These are phyloP conservation scores for Suhomyces bokatorum DNA, from an alignment of 1,139 yeast genomes.

Conservation along the genomic window DNA sequence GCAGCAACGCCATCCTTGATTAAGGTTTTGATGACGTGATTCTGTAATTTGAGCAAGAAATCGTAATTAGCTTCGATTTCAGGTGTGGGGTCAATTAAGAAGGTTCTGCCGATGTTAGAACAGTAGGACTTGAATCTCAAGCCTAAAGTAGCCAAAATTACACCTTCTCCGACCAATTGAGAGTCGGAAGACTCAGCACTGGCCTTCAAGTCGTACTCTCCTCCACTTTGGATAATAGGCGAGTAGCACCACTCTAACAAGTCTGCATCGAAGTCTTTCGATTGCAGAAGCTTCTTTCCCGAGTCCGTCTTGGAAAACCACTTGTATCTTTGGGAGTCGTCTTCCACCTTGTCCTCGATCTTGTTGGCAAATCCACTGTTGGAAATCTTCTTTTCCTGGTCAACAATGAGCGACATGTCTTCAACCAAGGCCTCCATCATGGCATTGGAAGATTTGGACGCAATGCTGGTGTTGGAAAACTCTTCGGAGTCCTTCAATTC, in stretches of 20 bases:
- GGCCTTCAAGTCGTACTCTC: conserved; percentile 79
- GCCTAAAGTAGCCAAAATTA: conserved; percentile 82
- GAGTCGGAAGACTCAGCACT: conserved; percentile 76
- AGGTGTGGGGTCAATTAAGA: conserved; percentile 83
- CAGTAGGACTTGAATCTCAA: conserved; percentile 88
- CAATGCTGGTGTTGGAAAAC: conserved; percentile 61
- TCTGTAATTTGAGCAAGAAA: conserved; percentile 67
- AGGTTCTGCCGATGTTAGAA: conserved; percentile 85
- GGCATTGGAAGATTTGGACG: conserved; percentile 76
- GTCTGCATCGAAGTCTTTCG: conserved; percentile 65
- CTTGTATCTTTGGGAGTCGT: conserved; percentile 73
- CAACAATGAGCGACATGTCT: conserved; percentile 85
- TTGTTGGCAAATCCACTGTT: conserved; percentile 74
- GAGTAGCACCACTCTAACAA: conserved; percentile 92
- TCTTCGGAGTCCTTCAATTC: conserved; percentile 84
- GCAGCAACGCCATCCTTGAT: conserved; percentile 71
- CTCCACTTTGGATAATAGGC: conserved; percentile 90
- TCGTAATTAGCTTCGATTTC: conserved; percentile 80
- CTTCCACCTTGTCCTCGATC: conserved; percentile 78
- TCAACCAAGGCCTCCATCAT: conserved; percentile 84
- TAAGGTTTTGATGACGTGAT: conserved; percentile 51
- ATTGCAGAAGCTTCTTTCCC: conserved; percentile 53
- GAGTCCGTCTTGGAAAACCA: conserved; percentile 65
- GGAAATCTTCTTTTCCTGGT: conserved; percentile 77
- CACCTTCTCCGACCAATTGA: conserved; percentile 71